phyloP scores from a whole-genome alignment of 2,329 filamentous ascomycete species.

The Xylogone sp. region DNA sequence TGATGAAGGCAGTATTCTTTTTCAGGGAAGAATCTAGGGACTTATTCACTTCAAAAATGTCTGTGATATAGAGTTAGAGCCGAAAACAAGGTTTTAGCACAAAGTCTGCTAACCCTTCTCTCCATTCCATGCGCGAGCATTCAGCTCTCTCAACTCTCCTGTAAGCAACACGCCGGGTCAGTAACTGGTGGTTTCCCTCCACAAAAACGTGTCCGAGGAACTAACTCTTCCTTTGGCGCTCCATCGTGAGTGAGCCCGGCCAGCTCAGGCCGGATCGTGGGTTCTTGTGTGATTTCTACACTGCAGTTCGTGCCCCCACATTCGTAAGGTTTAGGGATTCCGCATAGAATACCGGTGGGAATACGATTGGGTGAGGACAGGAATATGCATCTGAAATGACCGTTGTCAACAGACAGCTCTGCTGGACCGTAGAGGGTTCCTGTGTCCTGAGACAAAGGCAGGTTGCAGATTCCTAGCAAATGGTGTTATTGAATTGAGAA shows the following conservation, averaged over 20 bases:
- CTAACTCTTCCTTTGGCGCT: constrained; percentile 62
- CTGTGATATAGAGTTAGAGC: constrained; percentile 41
- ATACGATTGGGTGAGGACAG: constrained; percentile 24
- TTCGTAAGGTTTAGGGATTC: constrained; percentile 27
- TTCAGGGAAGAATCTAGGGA: constrained; percentile 92
- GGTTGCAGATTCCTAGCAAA: neutral
- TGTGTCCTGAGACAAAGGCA: constrained; percentile 5
- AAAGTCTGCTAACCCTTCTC: constrained; percentile 63
- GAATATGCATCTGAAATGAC: constrained; percentile 31
- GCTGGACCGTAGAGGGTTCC: neutral
- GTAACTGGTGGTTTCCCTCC: constrained; percentile 1
- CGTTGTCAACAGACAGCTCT: constrained; percentile 1
- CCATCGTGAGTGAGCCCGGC: constrained; percentile 44
- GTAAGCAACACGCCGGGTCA: constrained; percentile 15
- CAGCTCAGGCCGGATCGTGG: constrained; percentile 13
- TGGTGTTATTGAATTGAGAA: constrained; percentile 2
- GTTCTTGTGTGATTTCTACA: constrained; percentile 17
- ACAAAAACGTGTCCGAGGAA: constrained; percentile 1
- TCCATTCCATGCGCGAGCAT: constrained; percentile 83
- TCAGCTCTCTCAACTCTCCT: constrained; percentile 90
- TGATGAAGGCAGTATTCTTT: constrained; percentile 98
- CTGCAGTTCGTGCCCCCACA: constrained; percentile 29
- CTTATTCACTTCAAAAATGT: constrained; percentile 71
- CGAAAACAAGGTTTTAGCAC: constrained; percentile 2
- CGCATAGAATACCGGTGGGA: constrained; percentile 28